Evolutionary conservation across 305 asterid species (phyloP).

Genomic region (Fraxinus albicans): DNA sequence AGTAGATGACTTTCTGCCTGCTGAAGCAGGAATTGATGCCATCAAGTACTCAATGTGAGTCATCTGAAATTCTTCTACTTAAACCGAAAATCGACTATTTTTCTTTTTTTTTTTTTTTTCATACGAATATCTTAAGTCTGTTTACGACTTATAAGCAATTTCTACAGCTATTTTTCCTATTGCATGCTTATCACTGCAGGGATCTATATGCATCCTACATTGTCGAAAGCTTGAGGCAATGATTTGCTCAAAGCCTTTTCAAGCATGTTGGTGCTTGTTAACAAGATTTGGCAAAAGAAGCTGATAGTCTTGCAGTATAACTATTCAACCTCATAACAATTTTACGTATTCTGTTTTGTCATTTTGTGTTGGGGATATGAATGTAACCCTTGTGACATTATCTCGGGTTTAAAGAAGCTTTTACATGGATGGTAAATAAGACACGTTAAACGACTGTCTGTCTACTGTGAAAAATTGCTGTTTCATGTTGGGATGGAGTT

Average conservation of each 20-base stretch:
- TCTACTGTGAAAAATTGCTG: neutral
- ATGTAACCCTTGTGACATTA: neutral
- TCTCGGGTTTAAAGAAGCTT: neutral
- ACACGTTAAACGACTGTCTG: neutral
- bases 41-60: constrained; percentile 70
- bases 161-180: neutral
- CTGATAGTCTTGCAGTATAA: neutral
- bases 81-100: neutral
- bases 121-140: neutral
- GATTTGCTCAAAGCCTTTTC: constrained; percentile 22
- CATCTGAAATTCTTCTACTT: neutral
- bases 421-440: neutral
- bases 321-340: neutral
- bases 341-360: neutral
- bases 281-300: neutral
- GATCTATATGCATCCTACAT: constrained; percentile 81
- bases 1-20: constrained; percentile 82
- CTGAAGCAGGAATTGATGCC: constrained; percentile 64
- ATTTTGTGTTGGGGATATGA: neutral
- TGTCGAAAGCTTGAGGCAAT: constrained; percentile 75
- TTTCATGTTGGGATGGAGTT: neutral
- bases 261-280: neutral
- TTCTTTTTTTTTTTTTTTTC: neutral
- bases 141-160: neutral
- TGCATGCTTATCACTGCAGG: constrained; percentile 37